Base-by-base conservation (phyloP, 768 basidiomycete species). In the Russula abietina region DNA sequence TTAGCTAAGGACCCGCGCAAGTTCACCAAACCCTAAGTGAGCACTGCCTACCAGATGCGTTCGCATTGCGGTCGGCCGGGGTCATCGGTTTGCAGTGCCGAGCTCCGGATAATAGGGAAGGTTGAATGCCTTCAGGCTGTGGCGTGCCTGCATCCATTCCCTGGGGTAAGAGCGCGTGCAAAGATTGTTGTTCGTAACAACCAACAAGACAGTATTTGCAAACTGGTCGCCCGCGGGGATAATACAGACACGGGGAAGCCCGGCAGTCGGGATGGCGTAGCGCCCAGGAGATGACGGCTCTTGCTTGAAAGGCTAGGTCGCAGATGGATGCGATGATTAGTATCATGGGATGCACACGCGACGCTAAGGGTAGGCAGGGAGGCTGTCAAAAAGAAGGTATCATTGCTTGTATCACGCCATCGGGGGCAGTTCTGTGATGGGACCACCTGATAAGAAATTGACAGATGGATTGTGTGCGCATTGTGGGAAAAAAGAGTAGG, bases 401-500 rank as follows among this genome's bases (percentile, higher is more conserved):
- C 45, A 39, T 55, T 55, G 24, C 11, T 26, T 41, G 52, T 19
- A 11, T 32, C 24, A 41, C 14, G 30, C 51, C 10, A 24, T 53
- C 22, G 39, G 39, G 32, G 50, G 48, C 46, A 46, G 55, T 66
- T 68, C 71, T 57, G 62, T 56, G 41, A 64, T 66, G 52, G 53
- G 56, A 28, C 55, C 38, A 43, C 45, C 53, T 59, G 80, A 80
- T 80, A 80, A 79, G 74, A 74, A 68, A 67, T 77, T 79, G 78
- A 80, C 75, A 81, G 79, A 80, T 82, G 78, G 75, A n/a, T n/a
- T 71, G 76, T 71, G 73, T 57, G 53, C 49, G 26, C 46, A 36
- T 39, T 33, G 49, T 55, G 56, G 17, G 50, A 57, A 60, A 60
- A 59, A 38, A 36, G n/a, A 22, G 36, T 50, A 43, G 48, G 24